phyloP scores from a whole-genome alignment of 1,284 basidiomycete genomes.

The Trichosporon sp. region DNA sequence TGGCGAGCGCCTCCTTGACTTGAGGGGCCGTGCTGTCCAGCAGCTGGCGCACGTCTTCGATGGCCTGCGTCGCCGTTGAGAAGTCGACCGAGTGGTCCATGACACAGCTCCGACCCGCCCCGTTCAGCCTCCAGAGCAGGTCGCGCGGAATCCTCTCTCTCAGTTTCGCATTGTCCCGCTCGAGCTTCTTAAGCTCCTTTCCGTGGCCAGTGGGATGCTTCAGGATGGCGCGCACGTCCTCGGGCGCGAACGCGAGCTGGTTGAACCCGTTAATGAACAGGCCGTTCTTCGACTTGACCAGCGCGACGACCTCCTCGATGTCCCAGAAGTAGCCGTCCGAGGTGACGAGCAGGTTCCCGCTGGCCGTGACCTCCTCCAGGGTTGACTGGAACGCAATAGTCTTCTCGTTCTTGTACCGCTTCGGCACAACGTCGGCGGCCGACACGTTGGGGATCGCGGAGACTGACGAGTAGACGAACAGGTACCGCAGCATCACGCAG shows the following conservation, averaged over 20 bases:
- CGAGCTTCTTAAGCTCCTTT: not conserved
- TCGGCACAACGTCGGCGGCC: not conserved
- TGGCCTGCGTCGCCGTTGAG: not conserved
- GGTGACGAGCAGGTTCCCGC: conserved; percentile 13
- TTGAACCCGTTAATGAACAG: conserved; percentile 17
- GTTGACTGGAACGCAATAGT: conserved; percentile 12
- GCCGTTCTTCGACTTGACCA: conserved; percentile 8
- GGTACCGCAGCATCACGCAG: conserved; percentile 15
- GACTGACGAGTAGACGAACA: conserved; percentile 8
- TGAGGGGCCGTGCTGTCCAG: not conserved
- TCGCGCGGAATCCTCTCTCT: not conserved
- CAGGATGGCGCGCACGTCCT: conserved; percentile 10
- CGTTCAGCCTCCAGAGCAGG: not conserved
- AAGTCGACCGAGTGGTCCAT: not conserved
- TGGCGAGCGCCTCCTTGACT: not conserved
- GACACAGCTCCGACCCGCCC: not conserved
- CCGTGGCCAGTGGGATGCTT: conserved; percentile 1
- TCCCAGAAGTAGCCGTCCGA: conserved; percentile 17
- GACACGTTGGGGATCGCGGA: not conserved
- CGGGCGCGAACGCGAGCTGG: conserved; percentile 7
- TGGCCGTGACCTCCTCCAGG: not conserved
- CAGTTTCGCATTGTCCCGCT: not conserved
- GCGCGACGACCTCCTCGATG: conserved; percentile 14
- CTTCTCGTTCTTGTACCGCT: conserved; percentile 7
- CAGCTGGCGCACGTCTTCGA: not conserved